Evolutionary conservation across 306 rosid genomes (phyloP).

Genomic region (Lupinus albus): DNA sequence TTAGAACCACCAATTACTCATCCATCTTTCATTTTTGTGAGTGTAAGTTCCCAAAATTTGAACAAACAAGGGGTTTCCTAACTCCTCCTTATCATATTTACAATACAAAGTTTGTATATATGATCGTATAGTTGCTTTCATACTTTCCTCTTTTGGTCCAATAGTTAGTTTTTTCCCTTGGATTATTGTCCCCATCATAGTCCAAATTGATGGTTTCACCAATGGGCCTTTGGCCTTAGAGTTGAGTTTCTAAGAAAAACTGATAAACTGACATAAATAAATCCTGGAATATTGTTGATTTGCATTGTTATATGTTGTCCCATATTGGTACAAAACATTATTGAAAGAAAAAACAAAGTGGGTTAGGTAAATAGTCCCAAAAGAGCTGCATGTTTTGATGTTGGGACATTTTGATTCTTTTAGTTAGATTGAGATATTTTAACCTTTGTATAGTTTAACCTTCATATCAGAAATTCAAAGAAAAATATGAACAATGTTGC

Average conservation of each 20-base stretch:
- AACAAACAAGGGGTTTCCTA: conserved; percentile 37
- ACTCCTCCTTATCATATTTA: conserved; percentile 31
- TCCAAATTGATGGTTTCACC: conserved; percentile 21
- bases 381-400: no score
- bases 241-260: background rate
- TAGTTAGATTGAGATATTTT: no score
- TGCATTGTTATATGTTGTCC: no score
- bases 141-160: conserved; percentile 33
- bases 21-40: conserved; percentile 38
- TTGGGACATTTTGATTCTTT: no score
- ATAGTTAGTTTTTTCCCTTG: conserved; percentile 30
- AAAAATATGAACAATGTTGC: background rate
- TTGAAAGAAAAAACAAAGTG: no score
- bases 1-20: conserved; percentile 43
- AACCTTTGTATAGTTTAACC: no score
- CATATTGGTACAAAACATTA: no score
- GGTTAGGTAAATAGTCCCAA: no score
- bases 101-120: conserved; percentile 38
- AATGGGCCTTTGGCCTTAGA: conserved; percentile 43
- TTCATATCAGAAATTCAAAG: background rate
- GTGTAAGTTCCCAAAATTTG: conserved; percentile 48
- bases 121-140: conserved; percentile 44
- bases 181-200: conserved; percentile 17
- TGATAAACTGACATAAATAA: no score
- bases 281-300: no score